Evolutionary conservation across 352 stramenopile species (phyloP), one percentile per base, ranked within the genome.

Genomic region (Thalassiosira exigua): DNA sequence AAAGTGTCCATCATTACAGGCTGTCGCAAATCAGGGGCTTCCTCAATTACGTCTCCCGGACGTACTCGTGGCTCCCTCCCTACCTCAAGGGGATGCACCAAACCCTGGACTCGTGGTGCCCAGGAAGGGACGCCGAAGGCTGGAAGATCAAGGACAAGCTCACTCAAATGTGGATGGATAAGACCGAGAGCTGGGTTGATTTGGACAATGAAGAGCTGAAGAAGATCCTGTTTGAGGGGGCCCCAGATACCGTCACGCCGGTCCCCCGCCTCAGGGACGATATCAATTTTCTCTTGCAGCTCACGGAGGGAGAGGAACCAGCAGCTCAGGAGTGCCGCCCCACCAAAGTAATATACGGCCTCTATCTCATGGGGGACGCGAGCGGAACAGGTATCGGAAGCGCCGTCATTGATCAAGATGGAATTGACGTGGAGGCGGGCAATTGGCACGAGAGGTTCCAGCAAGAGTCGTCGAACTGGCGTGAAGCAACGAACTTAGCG

Each of bases 71-170:
- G 22, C 39, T 82, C 5, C 48, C 26, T 0, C 82, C 82, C 3
- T 86, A 82, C 30, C 21, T 86, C 0, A 84, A 86, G 30, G 82
- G 81, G 5, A 19, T 88, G 1, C 68, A 86, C 53, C 36, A 82
- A 0, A 84, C 81, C 0, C 48, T 88, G 17, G 64, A 89, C 42
- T 9, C 22, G 5, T 89, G 77, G 77, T 72, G 82, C 44, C 1
- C 1, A 7, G 59, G 65, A 11, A 42, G 69, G 39, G 62, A 77
- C 30, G 39, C 51, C 0, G 65, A 79, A 1, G 76, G 73, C 22
- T 85, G n/a, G n/a, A n/a, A n/a, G n/a, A n/a, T n/a, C n/a, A n/a
- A n/a, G n/a, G n/a, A n/a, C n/a, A n/a, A n/a, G n/a, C n/a, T n/a
- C n/a, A n/a, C n/a, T n/a, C n/a, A n/a, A n/a, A n/a, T n/a, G n/a